These are phyloP conservation scores for Paracoccidioides brasiliensis DNA, from an alignment of 2,329 filamentous ascomycete species.

Conservation along the genomic window DNA sequence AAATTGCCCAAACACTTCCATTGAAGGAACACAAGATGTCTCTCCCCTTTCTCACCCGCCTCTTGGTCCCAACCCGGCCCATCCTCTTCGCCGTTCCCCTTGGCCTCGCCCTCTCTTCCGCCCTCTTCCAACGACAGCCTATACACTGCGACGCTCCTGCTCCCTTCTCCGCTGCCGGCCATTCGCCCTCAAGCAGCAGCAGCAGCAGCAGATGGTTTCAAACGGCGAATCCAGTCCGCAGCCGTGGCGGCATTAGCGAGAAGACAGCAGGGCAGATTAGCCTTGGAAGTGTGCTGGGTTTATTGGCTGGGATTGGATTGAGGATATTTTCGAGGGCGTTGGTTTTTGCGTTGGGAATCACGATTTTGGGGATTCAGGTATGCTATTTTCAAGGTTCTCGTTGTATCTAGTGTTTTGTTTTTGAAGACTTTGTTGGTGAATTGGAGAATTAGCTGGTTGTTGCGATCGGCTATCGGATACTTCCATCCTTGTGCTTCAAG, in stretches of 20 bases:
- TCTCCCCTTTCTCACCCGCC: conserved; percentile 10
- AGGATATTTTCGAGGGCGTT: conserved; percentile 33
- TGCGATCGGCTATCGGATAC: background rate
- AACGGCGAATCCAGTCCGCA: conserved; percentile 1
- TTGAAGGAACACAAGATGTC: conserved; percentile 7
- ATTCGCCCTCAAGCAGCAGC: conserved; percentile 3
- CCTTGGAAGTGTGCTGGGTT: conserved; percentile 32
- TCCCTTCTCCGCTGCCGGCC: background rate
- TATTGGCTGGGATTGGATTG: conserved; percentile 31
- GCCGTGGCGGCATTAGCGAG: conserved; percentile 16
- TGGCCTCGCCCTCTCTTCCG: conserved; percentile 22
- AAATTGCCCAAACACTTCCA: background rate
- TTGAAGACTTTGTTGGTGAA: background rate
- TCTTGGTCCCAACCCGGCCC: conserved; percentile 8
- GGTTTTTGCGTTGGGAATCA: conserved; percentile 32
- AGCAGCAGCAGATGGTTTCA: conserved; percentile 14
- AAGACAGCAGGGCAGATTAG: conserved; percentile 33
- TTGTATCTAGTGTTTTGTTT: background rate
- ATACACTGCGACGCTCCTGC: conserved; percentile 14
- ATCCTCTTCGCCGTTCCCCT: conserved; percentile 15
- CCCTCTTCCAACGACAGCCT: conserved; percentile 23
- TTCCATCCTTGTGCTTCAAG: background rate
- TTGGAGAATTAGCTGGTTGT: background rate
- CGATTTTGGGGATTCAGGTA: conserved; percentile 33
- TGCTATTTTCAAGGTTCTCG: background rate